These are phyloP conservation scores for Microsporum audouinii DNA, from an alignment of 2,329 filamentous ascomycete species.

Conservation along the genomic window DNA sequence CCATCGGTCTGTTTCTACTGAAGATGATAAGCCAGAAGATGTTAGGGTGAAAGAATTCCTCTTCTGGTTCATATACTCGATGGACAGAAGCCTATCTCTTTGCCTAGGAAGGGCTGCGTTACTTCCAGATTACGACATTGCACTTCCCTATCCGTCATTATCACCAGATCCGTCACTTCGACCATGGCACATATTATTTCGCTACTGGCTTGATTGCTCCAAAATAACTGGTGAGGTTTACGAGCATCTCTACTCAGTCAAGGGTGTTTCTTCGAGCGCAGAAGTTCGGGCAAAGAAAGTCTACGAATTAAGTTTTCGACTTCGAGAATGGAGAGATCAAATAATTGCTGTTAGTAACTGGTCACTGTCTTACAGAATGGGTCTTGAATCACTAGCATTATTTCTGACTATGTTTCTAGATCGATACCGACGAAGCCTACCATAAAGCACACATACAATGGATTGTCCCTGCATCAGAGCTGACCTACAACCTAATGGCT, in stretches of 20 bases:
- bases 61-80: conserved; percentile 50
- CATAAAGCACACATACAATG: conserved; percentile 17
- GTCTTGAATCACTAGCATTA: neutral
- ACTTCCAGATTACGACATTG: conserved; percentile 51
- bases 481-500: conserved; percentile 27
- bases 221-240: conserved; percentile 50
- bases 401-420: conserved; percentile 3
- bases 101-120: conserved; percentile 48
- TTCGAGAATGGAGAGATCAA: conserved; percentile 15
- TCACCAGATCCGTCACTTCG: conserved; percentile 10
- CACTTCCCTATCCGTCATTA: conserved; percentile 34
- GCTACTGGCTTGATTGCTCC: conserved; percentile 46
- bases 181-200: conserved; percentile 39
- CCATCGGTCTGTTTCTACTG: conserved; percentile 36
- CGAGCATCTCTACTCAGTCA: conserved; percentile 42
- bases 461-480: conserved; percentile 25
- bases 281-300: conserved; percentile 21
- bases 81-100: conserved; percentile 49
- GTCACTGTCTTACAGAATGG: neutral
- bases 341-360: conserved; percentile 1
- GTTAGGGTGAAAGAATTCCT: conserved; percentile 25
- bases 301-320: conserved; percentile 20
- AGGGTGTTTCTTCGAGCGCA: conserved; percentile 20
- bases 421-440: conserved; percentile 14
- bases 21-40: conserved; percentile 17